Evolutionary conservation across 129 eudicot species (phyloP).

Genomic region (Sambucus nigra): DNA sequence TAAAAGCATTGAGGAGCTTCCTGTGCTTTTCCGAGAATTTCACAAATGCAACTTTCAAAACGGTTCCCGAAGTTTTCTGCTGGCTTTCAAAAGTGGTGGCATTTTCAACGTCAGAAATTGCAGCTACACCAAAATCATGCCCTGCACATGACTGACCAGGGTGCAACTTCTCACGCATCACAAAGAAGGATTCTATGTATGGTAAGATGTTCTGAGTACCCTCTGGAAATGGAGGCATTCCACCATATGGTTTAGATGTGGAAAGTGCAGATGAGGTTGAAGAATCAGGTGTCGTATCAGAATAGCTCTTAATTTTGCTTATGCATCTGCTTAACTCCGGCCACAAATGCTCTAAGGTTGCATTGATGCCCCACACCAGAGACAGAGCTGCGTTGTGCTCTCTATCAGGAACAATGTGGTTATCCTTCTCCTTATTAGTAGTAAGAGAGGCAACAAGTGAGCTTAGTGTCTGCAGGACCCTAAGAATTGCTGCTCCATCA

Average conservation of each 20-base stretch:
- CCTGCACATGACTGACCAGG: conserved; percentile 49
- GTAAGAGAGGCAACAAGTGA: conserved; percentile 60
- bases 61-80: conserved; percentile 33
- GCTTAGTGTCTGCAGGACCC: conserved; percentile 87
- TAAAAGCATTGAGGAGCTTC: conserved; percentile 79
- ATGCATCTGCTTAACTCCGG: conserved; percentile 82
- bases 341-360: conserved; percentile 88
- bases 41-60: conserved; percentile 50
- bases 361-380: conserved; percentile 59
- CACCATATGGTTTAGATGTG: conserved; percentile 56
- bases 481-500: conserved; percentile 79
- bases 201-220: conserved; percentile 92
- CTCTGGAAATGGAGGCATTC: conserved; percentile 85
- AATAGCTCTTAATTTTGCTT: conserved; percentile 69
- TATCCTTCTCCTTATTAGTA: conserved; percentile 36
- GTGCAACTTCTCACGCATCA: conserved; percentile 91
- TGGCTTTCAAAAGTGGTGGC: conserved; percentile 45
- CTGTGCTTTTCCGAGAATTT: conserved; percentile 88
- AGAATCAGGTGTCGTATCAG: conserved; percentile 49
- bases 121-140: conserved; percentile 43
- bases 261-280: conserved; percentile 37
- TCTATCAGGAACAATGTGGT: conserved; percentile 23
- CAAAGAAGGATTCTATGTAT: conserved; percentile 88
- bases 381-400: conserved; percentile 54
- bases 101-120: conserved; percentile 55